A percentile compares a stretch with the other conserved stretches of the same genome.
phyloP scores from a whole-genome alignment of 257 asterid genomes.

The Cinchona pubescens region DNA sequence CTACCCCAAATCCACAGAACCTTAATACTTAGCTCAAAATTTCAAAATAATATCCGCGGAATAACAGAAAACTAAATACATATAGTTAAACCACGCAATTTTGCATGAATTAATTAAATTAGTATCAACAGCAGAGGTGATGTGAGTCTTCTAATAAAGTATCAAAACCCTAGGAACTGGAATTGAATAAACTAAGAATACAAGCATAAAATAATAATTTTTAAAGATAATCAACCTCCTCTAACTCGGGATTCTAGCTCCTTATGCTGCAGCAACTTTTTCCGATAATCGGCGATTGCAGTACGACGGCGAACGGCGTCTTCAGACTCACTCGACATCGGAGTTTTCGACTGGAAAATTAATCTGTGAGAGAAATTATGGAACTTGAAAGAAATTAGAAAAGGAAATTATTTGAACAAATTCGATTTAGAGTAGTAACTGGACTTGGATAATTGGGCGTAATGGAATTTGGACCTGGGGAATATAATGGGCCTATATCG shows the following conservation, averaged over 20 bases:
- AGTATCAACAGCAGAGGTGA: neutral
- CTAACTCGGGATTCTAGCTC: constrained; percentile 39
- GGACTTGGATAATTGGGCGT: too few species aligned
- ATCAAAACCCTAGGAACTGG: neutral
- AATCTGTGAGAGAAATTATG: neutral
- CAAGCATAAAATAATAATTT: neutral
- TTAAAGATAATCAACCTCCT: constrained; percentile 20
- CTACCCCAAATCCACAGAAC: neutral
- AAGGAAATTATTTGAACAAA: neutral
- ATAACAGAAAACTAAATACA: neutral
- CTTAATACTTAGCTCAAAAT: neutral
- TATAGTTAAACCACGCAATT: neutral
- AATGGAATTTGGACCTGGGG: too few species aligned
- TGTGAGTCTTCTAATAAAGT: neutral
- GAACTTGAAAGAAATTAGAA: neutral
- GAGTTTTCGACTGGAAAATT: neutral
- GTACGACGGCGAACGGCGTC: constrained; percentile 41
- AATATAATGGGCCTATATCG: neutral
- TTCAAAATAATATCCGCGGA: too few species aligned
- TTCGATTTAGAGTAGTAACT: neutral
- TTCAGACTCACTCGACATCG: constrained; percentile 34
- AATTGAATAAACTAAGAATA: neutral
- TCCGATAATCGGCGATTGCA: constrained; percentile 34
- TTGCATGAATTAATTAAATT: neutral
- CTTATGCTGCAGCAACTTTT: constrained; percentile 42